Conservation (phyloP, 176 grass and related monocot genomes). For the Triticum monococcum region DNA sequence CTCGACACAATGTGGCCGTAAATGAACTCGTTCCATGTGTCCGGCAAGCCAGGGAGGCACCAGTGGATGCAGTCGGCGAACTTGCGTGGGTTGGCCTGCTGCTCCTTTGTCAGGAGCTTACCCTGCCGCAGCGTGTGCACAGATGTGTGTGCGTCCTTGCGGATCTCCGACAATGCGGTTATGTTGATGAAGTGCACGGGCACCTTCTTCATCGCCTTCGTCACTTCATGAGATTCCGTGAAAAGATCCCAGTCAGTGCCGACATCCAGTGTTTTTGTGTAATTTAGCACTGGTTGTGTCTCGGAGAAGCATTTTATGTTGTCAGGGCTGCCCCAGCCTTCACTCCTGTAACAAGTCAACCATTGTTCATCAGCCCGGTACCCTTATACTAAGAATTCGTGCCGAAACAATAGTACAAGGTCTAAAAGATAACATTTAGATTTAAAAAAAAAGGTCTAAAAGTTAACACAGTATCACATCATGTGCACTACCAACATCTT, state of each 20-base stretch:
- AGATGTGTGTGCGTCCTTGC: conserved; percentile 86
- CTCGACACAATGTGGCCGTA: conserved; percentile 56
- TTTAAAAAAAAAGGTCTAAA: too few species aligned
- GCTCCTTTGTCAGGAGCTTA: conserved; percentile 71
- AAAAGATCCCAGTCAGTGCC: conserved; percentile 92
- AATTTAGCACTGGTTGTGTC: conserved; percentile 64
- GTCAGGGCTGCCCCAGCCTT: conserved; percentile 71
- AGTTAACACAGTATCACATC: background rate
- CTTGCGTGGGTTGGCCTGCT: conserved; percentile 58
- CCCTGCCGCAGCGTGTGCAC: conserved; percentile 88
- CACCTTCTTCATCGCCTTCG: conserved; percentile 51
- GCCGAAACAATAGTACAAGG: background rate
- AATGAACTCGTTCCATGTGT: conserved; percentile 75
- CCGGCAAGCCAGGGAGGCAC: conserved; percentile 73
- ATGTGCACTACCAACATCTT: background rate
- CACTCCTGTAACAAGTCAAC: conserved; percentile 50
- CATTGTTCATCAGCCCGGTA: background rate
- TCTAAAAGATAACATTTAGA: background rate
- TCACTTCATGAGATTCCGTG: conserved; percentile 43
- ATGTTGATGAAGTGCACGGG: conserved; percentile 84
- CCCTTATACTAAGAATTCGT: background rate
- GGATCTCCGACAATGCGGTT: conserved; percentile 83
- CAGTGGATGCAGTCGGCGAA: conserved; percentile 93
- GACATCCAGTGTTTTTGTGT: conserved; percentile 48
- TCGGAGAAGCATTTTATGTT: conserved; percentile 92